phyloP scores from a whole-genome alignment of 257 asterid species.

The Dorcoceras hygrometricum region DNA sequence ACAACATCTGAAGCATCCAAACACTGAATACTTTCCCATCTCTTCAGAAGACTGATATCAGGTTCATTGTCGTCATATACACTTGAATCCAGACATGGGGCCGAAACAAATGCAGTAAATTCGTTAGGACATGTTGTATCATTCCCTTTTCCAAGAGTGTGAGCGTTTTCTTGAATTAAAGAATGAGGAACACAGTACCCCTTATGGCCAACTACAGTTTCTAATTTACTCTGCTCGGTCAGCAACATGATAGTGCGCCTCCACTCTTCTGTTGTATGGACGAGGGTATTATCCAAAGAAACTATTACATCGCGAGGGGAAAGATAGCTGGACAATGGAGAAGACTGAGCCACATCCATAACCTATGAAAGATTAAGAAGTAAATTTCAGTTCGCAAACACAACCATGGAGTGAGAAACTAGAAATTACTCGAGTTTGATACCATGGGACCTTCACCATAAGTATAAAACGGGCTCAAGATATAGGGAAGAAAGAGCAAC shows the following conservation, averaged over 20 bases:
- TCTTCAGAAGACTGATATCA: slow-evolving; percentile 27
- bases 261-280: slow-evolving; percentile 64
- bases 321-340: slow-evolving; percentile 63
- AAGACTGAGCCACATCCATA: slow-evolving; percentile 59
- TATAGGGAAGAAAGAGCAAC: slow-evolving; percentile 54
- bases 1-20: slow-evolving; percentile 70
- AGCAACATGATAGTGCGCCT: slow-evolving; percentile 37
- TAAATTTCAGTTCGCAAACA: slow-evolving; percentile 17
- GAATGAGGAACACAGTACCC: slow-evolving; percentile 75
- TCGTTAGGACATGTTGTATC: slow-evolving; percentile 58
- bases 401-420: slow-evolving; percentile 7
- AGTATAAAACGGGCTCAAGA: slow-evolving; percentile 63
- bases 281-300: slow-evolving; percentile 52
- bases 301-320: slow-evolving; percentile 59
- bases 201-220: slow-evolving; percentile 26
- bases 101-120: slow-evolving; percentile 50
- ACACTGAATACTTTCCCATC: slow-evolving; percentile 41
- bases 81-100: slow-evolving; percentile 41
- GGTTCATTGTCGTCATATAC: slow-evolving; percentile 24
- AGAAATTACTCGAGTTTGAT: slow-evolving; percentile 19
- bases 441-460: slow-evolving; percentile 77
- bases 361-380: slow-evolving; percentile 47
- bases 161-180: slow-evolving; percentile 42
- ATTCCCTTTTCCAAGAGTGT: slow-evolving; percentile 35
- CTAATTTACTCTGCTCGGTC: slow-evolving; percentile 34